A percentile compares a stretch with the other conserved stretches of the same genome.
Conservation (phyloP, 1,139 yeast genomes). For the Pichia cactophila region DNA sequence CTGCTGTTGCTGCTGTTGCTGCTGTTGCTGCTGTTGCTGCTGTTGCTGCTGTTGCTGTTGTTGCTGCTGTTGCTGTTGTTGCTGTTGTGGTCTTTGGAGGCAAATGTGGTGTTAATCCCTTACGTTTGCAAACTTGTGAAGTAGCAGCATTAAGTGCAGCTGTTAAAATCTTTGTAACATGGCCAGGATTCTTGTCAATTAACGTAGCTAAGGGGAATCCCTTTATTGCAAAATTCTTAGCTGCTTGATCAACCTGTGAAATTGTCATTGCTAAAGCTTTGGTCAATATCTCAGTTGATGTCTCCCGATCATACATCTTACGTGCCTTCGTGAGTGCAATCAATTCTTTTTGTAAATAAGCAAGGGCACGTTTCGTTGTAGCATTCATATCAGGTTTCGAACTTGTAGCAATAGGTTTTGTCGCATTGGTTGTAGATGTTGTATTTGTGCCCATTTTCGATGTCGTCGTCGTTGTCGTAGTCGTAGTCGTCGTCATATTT, state of each 20-base stretch:
- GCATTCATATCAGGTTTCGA: constrained; percentile 32
- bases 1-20: too few species aligned
- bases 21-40: neutral
- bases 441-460: neutral
- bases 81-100: constrained; percentile 17
- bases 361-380: constrained; percentile 55
- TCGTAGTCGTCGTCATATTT: neutral
- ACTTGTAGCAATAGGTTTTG: neutral
- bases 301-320: constrained; percentile 60
- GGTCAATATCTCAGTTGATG: constrained; percentile 76
- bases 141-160: constrained; percentile 79
- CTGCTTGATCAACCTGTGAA: constrained; percentile 82
- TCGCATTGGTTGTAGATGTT: neutral
- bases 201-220: constrained; percentile 74
- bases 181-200: constrained; percentile 83
- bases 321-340: constrained; percentile 63
- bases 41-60: constrained; percentile 1
- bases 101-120: constrained; percentile 20
- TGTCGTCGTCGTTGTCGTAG: neutral
- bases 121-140: constrained; percentile 45
- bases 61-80: constrained; percentile 19
- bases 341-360: constrained; percentile 65
- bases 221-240: constrained; percentile 74
- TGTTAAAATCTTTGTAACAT: constrained; percentile 72
- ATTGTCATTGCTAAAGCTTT: constrained; percentile 90